Evolutionary conservation across 345 rosid species (phyloP).

Genomic region (Bruguiera sexangula): DNA sequence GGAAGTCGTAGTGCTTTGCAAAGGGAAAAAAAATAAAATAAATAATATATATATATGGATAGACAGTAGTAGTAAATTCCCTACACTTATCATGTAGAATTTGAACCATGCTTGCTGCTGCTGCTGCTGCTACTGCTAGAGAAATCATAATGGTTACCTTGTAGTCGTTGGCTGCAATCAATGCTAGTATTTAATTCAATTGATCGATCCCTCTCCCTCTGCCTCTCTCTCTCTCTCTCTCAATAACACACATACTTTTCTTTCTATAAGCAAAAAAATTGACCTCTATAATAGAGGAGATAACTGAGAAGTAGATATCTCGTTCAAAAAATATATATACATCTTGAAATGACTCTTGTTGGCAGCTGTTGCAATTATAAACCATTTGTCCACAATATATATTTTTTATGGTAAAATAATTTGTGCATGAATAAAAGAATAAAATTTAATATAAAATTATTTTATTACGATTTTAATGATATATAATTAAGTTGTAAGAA

Average conservation of each 20-base stretch:
- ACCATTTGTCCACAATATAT: too few species aligned
- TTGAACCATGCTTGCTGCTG: constrained; percentile 44
- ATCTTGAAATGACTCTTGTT: neutral
- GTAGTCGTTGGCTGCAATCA: constrained; percentile 69
- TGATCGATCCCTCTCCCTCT: constrained; percentile 16
- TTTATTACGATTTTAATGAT: too few species aligned
- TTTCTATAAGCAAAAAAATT: neutral
- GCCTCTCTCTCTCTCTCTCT: constrained; percentile 1
- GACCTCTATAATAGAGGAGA: neutral
- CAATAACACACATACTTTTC: neutral
- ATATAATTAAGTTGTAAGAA: too few species aligned
- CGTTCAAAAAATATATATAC: neutral
- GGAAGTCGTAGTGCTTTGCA: constrained; percentile 16
- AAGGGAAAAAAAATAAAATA: constrained; percentile 16
- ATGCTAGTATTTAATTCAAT: constrained; percentile 41
- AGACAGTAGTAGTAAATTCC: constrained; percentile 20
- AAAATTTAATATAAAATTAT: too few species aligned
- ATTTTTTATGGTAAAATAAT: too few species aligned
- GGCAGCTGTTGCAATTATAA: neutral
- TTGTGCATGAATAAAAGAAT: too few species aligned
- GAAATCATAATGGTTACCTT: constrained; percentile 49
- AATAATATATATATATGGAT: neutral
- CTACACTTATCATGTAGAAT: constrained; percentile 24
- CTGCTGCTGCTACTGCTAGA: constrained; percentile 17
- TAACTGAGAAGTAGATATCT: neutral